Percentiles rank a stretch among this genome's conserved stretches.
Evolutionary conservation across 768 basidiomycete species (phyloP).

Genomic region (Solioccasus polychromus): DNA sequence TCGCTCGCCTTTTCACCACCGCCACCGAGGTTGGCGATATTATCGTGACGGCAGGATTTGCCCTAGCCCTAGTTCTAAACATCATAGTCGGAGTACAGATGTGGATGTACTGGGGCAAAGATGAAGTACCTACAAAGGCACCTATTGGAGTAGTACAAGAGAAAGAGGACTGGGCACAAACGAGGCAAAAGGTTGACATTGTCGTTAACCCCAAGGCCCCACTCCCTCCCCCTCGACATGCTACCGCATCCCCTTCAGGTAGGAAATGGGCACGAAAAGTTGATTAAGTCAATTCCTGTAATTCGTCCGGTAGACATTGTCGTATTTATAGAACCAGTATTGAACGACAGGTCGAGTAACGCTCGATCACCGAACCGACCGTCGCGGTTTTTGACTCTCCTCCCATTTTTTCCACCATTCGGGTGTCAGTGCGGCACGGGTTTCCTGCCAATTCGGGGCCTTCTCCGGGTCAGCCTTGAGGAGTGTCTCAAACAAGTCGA

Average conservation of each 20-base stretch:
- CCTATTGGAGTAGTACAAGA: constrained; percentile 22
- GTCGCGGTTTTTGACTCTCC: constrained; percentile 16
- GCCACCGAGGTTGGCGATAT: constrained; percentile 82
- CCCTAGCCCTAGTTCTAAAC: constrained; percentile 79
- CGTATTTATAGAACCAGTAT: constrained; percentile 17
- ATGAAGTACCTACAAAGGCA: constrained; percentile 25
- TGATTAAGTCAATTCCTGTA: constrained; percentile 43
- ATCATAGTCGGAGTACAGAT: constrained; percentile 80
- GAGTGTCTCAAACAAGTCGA: constrained; percentile 22
- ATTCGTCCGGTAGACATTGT: constrained; percentile 8
- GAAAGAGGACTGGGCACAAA: constrained; percentile 28
- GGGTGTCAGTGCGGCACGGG: constrained; percentile 21
- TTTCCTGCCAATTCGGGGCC: constrained; percentile 20
- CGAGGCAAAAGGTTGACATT: constrained; percentile 38
- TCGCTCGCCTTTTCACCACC: constrained; percentile 92
- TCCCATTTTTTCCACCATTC: constrained; percentile 34
- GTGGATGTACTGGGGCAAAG: constrained; percentile 78
- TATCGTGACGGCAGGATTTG: constrained; percentile 81
- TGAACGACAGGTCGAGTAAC: not conserved
- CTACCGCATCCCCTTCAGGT: constrained; percentile 45
- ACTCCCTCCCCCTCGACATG: constrained; percentile 39
- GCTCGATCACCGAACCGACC: not conserved
- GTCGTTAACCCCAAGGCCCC: constrained; percentile 43
- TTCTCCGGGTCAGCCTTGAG: constrained; percentile 24
- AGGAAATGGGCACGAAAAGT: constrained; percentile 76